Evolutionary conservation across 345 rosid genomes (phyloP), one percentile per base, ranked within the genome.

Genomic region (Eucalyptus tenuipes): DNA sequence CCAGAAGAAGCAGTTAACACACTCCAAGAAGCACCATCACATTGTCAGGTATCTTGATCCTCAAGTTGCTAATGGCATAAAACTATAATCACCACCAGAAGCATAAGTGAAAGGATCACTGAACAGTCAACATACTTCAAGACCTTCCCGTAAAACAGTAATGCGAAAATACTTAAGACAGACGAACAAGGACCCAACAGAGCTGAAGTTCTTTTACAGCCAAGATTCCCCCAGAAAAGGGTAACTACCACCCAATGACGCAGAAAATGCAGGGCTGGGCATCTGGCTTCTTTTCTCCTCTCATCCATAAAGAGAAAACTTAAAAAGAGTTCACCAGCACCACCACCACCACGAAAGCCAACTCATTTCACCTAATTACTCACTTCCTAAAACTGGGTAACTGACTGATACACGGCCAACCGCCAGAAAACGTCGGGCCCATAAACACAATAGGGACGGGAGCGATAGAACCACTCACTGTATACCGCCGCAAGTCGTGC

Each of bases 401-500:
- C 47, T 6, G 24, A 40, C 47, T 3, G 84, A 75, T 10, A 18
- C 47, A 33, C 85, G 15, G 42, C 40, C n/a, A 29, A 18, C 44
- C 55, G 7, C 44, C 55, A 7, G 47, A 22, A 37, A 50, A 47
- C 16, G 29, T 47, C 37, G 8, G 25, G 45, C 37, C 25, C 10
- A 10, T 48, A 37, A 57, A 85, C 7, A 50, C 49, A 49, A 49
- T 29, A 64, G 29, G 87, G 47, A 68, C 13, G 13, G 13, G 80
- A 88, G 25, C 49, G 86, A 90, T 50, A 75, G 24, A 89, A 75
- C 53, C 8, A 93, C 99, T 97, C 92, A 98, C 99, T 98, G 99
- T 89, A 98, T 97, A 13, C 99, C 99, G 80, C 99, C 89, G 94
- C 99, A 98, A 91, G 96, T 92, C 94, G 93, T 93, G 89, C 99